phyloP scores from a whole-genome alignment of 345 rosid genomes.

The Alliaria petiolata region DNA sequence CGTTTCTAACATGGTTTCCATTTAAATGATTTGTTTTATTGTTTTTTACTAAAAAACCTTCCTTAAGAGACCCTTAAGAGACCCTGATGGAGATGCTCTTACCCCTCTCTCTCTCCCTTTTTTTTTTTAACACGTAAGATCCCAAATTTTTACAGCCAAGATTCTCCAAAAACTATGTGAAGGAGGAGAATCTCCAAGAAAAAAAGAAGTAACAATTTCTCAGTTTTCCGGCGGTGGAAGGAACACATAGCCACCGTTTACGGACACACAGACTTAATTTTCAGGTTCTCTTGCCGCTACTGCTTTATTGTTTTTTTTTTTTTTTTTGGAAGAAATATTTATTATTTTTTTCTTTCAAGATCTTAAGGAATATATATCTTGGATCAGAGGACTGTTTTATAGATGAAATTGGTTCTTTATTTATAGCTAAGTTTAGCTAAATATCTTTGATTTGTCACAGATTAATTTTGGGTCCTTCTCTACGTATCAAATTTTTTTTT shows the following conservation, averaged over 20 bases:
- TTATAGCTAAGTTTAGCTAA: background rate
- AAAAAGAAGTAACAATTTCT: background rate
- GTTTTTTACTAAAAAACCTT: too few relatives aligned
- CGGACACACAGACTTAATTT: background rate
- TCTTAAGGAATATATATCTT: background rate
- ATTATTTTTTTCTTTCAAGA: background rate
- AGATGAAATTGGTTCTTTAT: background rate
- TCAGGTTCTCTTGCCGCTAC: constrained; percentile 13
- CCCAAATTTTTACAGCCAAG: background rate
- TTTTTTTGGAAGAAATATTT: too few relatives aligned
- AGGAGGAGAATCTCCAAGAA: background rate
- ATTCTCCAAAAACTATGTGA: constrained; percentile 18
- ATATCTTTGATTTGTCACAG: background rate
- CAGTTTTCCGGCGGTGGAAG: background rate
- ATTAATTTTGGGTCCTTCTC: background rate
- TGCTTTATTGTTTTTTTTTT: too few relatives aligned
- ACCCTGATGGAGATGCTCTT: too few relatives aligned
- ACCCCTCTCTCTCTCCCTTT: background rate
- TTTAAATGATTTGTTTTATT: too few relatives aligned
- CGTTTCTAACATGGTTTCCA: too few relatives aligned
- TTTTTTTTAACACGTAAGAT: background rate
- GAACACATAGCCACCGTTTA: constrained; percentile 4
- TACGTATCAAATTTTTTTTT: background rate
- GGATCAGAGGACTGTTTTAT: background rate
- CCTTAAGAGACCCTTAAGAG: too few relatives aligned